Base-by-base conservation (phyloP, 306 rosid species). In the Fragaria nilgerrensis region DNA sequence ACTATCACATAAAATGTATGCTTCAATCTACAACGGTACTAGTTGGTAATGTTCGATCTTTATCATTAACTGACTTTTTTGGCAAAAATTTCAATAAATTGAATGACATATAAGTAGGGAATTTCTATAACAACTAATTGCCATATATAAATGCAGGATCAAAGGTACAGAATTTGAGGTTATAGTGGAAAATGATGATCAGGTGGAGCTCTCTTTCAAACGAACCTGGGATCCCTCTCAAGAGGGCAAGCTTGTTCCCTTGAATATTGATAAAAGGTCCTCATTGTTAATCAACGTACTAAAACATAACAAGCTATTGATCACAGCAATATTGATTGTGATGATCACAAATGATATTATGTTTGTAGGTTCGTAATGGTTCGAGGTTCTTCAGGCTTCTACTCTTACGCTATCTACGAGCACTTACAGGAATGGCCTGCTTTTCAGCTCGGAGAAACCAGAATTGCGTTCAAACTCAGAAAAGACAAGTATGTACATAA, bases 391-490 rank as follows among this genome's bases (percentile, higher is more conserved):
- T 95, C 97, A 2, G 98, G 98, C 59, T 89, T 95, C 83, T 95
- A 95, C 83, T 52, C 97, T 2, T 95, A 95, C 32, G 98, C 93
- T 75, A 88, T 95, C 65, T 95, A 90, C 73, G 98, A 95, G 69
- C 98, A 95, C 84, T 79, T 85, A 29, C 49, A 61, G 77, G 92
- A 87, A 1, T 95, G 98, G 97, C 97, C 97, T 39, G 96, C 85
- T 71, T 92, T 95, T 81, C 78, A 58, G 83, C 86, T 95, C 36
- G 96, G 44, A 49, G 94, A 95, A 84, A 92, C 98, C 76, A 92
- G 98, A 83, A 82, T 90, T 70, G 96, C 90, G 37, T 95, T 95
- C 90, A 95, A 95, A 88, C 98, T 88, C 58, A 85, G 97, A 81
- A 95, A 91, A 87, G 97, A 95, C 86, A 95, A 90, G 97, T 95